Evolutionary conservation across 2,329 filamentous ascomycete species (phyloP), one percentile per base, ranked within the genome.

Genomic region (Septoria linicola): DNA sequence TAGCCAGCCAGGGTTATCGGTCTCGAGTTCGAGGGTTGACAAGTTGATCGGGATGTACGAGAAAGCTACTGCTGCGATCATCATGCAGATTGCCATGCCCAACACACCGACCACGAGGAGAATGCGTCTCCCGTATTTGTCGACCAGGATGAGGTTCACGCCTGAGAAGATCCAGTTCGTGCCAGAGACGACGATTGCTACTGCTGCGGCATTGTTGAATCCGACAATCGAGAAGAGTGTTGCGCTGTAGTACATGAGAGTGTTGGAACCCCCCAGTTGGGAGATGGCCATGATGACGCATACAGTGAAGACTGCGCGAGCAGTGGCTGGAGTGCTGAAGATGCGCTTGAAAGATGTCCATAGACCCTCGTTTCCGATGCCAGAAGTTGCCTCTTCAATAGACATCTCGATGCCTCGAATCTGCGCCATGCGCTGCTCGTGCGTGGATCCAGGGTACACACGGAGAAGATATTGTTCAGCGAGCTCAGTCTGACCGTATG

Each of bases 261-360:
- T 68, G 55, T 76, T 76, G 64, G 76, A 76, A 2, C 74, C 74
- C 1, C 68, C 67, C n/a, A 76, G 59, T 46, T 79, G 77, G 11
- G 69, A 73, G 35, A 78, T 73, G 14, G 74, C 76, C 75, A 79
- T 79, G n/a, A 78, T 60, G n/a, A 73, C 72, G 48, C 76, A 79
- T 2, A 73, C 76, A 35, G 69, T 65, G 32, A 76, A 61, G 11
- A 77, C 63, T 10, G 75, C 74, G 8, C 76, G 70, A 40, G 75
- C 67, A 49, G 76, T 77, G n/a, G 66, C 59, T 1, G 72, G 70
- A 11, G 70, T 64, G 10, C 67, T 65, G 49, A 78, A 74, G 19
- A 79, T 71, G 57, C 76, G 71, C 61, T 75, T 76, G 49, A 75
- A 61, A 7, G 49, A 49, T 8, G 72, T 67, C 58, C 68, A 72